Evolutionary conservation across 345 rosid species (phyloP).

Genomic region (Salix arbutifolia): DNA sequence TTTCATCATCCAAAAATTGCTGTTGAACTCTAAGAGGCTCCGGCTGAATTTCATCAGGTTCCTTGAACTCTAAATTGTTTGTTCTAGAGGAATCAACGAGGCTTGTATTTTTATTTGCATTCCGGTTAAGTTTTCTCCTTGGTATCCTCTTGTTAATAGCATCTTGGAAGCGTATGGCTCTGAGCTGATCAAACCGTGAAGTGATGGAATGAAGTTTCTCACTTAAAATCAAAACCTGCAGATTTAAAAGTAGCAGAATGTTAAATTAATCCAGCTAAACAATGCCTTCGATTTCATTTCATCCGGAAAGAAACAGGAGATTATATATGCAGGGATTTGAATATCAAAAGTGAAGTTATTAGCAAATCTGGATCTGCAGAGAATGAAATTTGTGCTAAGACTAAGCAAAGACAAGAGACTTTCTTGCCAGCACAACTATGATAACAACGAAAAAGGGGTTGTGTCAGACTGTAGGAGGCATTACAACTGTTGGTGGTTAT

Average conservation of each 20-base stretch:
- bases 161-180: slow-evolving; percentile 89
- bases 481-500: neutral
- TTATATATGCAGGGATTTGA: neutral
- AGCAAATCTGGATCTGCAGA: neutral
- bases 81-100: slow-evolving; percentile 33
- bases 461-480: neutral
- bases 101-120: slow-evolving; percentile 42
- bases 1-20: slow-evolving; percentile 81
- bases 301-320: neutral
- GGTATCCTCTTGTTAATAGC: slow-evolving; percentile 69
- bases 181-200: slow-evolving; percentile 73
- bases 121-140: slow-evolving; percentile 61
- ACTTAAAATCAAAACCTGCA: slow-evolving; percentile 71
- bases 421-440: neutral
- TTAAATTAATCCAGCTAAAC: neutral
- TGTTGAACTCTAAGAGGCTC: slow-evolving; percentile 59
- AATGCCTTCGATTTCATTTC: neutral
- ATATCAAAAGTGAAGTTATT: neutral
- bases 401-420: neutral
- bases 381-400: neutral
- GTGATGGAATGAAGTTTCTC: slow-evolving; percentile 92
- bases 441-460: neutral
- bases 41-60: slow-evolving; percentile 44
- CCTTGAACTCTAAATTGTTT: slow-evolving; percentile 35
- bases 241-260: slow-evolving; percentile 9